These are phyloP conservation scores for Zygoascus sp. DNA, from an alignment of 1,139 yeast genomes.

Conservation along the genomic window DNA sequence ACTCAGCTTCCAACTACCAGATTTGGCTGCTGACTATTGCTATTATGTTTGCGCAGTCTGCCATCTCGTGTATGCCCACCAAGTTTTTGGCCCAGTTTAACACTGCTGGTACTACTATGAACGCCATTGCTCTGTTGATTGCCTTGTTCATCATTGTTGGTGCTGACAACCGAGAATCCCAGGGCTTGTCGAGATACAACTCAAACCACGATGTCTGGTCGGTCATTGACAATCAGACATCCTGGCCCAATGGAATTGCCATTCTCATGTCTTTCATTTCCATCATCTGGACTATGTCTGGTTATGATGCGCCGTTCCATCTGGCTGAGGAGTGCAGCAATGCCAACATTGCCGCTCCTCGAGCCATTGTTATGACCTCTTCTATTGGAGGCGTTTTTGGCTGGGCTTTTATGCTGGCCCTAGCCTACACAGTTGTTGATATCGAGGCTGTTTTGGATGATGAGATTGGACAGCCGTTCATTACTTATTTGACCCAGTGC, in stretches of 20 bases:
- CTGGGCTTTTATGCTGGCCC: constrained; percentile 58
- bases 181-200: constrained; percentile 47
- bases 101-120: constrained; percentile 48
- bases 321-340: constrained; percentile 67
- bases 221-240: constrained; percentile 54
- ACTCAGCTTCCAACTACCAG: constrained; percentile 48
- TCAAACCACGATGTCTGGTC: constrained; percentile 51
- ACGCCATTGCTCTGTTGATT: constrained; percentile 47
- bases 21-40: constrained; percentile 49
- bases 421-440: constrained; percentile 60
- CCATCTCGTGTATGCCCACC: constrained; percentile 41
- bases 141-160: constrained; percentile 56
- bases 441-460: constrained; percentile 48
- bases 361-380: constrained; percentile 64
- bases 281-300: constrained; percentile 73
- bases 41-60: constrained; percentile 48
- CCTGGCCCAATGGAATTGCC: constrained; percentile 63
- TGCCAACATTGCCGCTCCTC: constrained; percentile 61
- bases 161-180: constrained; percentile 42
- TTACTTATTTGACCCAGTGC: constrained; percentile 53
- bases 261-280: constrained; percentile 59
- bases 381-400: constrained; percentile 59
- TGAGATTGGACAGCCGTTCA: constrained; percentile 64
- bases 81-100: constrained; percentile 55
- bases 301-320: constrained; percentile 72